phyloP scores from a whole-genome alignment of 2,329 filamentous ascomycete genomes.

The Alternaria alternata region DNA sequence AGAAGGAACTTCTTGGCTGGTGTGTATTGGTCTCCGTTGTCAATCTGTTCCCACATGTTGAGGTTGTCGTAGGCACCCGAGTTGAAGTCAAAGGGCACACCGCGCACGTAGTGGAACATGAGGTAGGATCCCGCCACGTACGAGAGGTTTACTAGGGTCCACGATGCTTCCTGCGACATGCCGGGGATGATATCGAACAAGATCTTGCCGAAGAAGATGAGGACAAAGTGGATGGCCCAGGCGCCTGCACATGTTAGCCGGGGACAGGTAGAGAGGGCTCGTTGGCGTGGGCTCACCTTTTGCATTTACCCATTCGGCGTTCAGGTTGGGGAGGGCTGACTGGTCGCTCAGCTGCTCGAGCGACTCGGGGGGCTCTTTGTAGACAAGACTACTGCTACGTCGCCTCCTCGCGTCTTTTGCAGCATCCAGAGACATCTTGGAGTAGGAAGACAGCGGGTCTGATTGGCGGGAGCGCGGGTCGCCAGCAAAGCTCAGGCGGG shows the following conservation, averaged over 20 bases:
- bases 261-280: neutral
- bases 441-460: conserved; percentile 32
- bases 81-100: conserved; percentile 98
- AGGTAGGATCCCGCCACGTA: conserved; percentile 99
- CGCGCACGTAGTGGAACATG: conserved; percentile 99
- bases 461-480: conserved; percentile 65
- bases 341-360: conserved; percentile 98
- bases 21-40: conserved; percentile 98
- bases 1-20: conserved; percentile 98
- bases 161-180: conserved; percentile 96
- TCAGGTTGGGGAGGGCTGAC: conserved; percentile 90
- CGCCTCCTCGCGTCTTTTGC: conserved; percentile 76
- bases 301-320: conserved; percentile 98
- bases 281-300: conserved; percentile 72
- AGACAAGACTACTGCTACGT: conserved; percentile 97
- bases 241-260: conserved; percentile 69
- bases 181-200: conserved; percentile 96
- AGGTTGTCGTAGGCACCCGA: conserved; percentile 98
- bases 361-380: conserved; percentile 95
- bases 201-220: conserved; percentile 92
- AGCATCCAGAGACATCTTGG: conserved; percentile 46
- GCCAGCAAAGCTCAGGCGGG: conserved; percentile 80
- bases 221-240: conserved; percentile 95
- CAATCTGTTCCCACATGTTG: conserved; percentile 99
- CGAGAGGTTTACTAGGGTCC: conserved; percentile 97